Base-by-base conservation (phyloP, 2,329 filamentous ascomycete genomes). In the Coniella vitis region DNA sequence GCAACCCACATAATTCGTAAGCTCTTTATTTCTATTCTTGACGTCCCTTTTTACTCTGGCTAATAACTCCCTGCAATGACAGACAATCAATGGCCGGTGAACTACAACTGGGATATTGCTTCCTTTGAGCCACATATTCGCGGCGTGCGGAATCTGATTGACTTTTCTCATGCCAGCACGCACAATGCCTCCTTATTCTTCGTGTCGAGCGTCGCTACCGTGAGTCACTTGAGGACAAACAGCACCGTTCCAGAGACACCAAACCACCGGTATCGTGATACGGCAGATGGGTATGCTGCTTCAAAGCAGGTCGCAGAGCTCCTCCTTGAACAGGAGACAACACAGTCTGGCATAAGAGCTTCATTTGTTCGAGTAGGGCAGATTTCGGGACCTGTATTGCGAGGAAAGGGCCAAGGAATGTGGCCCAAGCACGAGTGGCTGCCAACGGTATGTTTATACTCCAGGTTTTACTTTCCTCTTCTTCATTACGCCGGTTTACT, bases 381-480 rank as follows among this genome's bases (percentile, higher is more conserved):
- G n/a, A n/a, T n/a, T n/a, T n/a, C n/a, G n/a, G n/a, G n/a, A n/a
- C n/a, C n/a, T n/a, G n/a, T n/a, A n/a, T n/a, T n/a, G n/a, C n/a
- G n/a, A n/a, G n/a, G n/a, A n/a, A n/a, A n/a, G n/a, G n/a, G n/a
- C n/a, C n/a, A 38, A 20, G 78, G 77, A 0, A 55, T 57, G 19
- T 83, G 79, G 79, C 80, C 77, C 52, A 63, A 61, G 17, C 67
- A 74, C 8, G 79, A 83, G 53, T 81, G 76, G 73, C 58, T 83
- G 2, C 79, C 79, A 0, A 69, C n/a, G n/a, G n/a, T n/a, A n/a
- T n/a, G n/a, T n/a, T n/a, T n/a, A n/a, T n/a, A n/a, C n/a, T n/a
- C n/a, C n/a, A n/a, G n/a, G n/a, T n/a, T n/a, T n/a, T n/a, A n/a
- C n/a, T n/a, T n/a, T n/a, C n/a, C n/a, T n/a, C n/a, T n/a, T n/a